Percentiles rank a stretch among this genome's conserved stretches.
Evolutionary conservation across 352 stramenopile species (phyloP).

Genomic region (Globisporangium camurandrum): DNA sequence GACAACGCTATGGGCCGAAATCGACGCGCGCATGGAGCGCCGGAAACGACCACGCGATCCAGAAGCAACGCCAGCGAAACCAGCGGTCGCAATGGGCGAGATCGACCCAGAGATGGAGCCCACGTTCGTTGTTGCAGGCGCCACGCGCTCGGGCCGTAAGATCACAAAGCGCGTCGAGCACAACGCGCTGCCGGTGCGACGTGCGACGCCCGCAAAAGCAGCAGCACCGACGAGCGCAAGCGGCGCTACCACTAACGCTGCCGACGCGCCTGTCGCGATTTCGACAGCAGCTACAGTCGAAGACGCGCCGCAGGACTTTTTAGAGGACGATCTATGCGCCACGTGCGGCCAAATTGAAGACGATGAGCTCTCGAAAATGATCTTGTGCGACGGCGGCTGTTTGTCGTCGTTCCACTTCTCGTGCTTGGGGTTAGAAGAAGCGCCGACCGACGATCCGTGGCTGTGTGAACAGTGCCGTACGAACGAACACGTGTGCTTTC

Average conservation of each 20-base stretch:
- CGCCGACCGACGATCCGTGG: conserved; percentile 74
- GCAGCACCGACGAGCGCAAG: too few species aligned
- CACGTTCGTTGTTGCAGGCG: conserved; percentile 50
- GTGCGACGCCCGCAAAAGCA: conserved; percentile 7
- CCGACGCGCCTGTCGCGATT: too few species aligned
- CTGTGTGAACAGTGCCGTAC: conserved; percentile 88
- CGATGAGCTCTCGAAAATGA: conserved; percentile 70
- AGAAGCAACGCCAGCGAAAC: conserved; percentile 3
- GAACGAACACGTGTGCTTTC: conserved; percentile 85
- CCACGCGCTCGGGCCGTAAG: conserved; percentile 55
- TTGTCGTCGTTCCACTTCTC: conserved; percentile 89
- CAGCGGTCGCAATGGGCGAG: neutral
- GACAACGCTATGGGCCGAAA: conserved; percentile 25
- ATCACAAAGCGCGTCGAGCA: conserved; percentile 58
- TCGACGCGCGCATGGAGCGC: conserved; percentile 42
- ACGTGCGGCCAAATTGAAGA: conserved; percentile 81
- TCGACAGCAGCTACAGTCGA: neutral
- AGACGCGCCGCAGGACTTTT: conserved; percentile 16
- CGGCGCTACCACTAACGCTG: too few species aligned
- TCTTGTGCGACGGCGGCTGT: conserved; percentile 91
- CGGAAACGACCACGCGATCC: conserved; percentile 15
- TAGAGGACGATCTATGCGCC: conserved; percentile 71
- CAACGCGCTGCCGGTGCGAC: conserved; percentile 17
- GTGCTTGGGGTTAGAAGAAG: conserved; percentile 77
- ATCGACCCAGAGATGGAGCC: conserved; percentile 8